Conservation (phyloP, 257 asterid species). For the Thymus mandschuricus region DNA sequence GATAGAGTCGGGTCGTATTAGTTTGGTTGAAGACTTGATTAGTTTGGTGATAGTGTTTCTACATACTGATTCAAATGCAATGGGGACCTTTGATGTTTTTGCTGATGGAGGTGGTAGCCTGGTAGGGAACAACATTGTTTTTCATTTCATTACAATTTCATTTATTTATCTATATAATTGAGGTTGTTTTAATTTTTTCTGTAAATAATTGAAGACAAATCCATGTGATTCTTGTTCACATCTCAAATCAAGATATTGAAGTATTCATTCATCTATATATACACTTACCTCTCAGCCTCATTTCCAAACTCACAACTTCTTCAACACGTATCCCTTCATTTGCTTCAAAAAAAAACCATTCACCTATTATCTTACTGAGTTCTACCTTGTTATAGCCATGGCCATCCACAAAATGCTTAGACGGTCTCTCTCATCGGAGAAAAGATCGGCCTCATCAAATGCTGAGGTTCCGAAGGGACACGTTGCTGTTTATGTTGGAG, state of each 20-base stretch:
- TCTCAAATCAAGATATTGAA: not conserved
- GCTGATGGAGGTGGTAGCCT: not conserved
- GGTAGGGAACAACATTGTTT: not conserved
- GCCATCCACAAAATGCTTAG: too few relatives aligned
- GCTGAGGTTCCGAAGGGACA: too few relatives aligned
- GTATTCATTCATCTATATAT: slow-evolving; percentile 4
- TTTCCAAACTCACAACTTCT: slow-evolving; percentile 1
- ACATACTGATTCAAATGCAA: not conserved
- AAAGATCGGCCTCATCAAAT: too few relatives aligned
- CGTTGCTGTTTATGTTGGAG: too few relatives aligned
- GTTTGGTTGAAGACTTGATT: too few relatives aligned
- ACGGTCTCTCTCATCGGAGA: too few relatives aligned
- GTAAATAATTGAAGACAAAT: slow-evolving; percentile 22
- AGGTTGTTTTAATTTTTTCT: not conserved
- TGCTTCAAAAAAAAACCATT: too few relatives aligned
- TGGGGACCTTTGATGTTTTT: not conserved
- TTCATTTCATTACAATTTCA: not conserved
- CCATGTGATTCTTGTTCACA: slow-evolving; percentile 37
- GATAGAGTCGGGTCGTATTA: too few relatives aligned
- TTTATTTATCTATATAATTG: too few relatives aligned
- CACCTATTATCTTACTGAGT: too few relatives aligned
- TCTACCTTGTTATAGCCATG: too few relatives aligned
- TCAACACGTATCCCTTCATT: not conserved
- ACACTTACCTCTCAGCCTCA: not conserved
- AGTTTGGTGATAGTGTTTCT: too few relatives aligned